Percentiles rank a stretch among this genome's conserved stretches.
These are phyloP conservation scores for Cyberlindnera suaveolens DNA, from an alignment of 805 yeast species.

Conservation along the genomic window DNA sequence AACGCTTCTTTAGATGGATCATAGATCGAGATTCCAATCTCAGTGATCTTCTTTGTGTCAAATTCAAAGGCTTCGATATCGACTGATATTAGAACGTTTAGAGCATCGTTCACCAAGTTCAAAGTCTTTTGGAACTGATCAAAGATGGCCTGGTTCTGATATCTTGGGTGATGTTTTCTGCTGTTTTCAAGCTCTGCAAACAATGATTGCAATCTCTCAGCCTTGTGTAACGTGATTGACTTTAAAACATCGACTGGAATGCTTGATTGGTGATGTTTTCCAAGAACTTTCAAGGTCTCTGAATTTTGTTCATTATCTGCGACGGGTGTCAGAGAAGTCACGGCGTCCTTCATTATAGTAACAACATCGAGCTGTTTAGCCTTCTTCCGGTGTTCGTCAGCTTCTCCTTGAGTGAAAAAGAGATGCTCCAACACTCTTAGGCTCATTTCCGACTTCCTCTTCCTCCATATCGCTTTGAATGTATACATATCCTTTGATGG, in stretches of 20 bases:
- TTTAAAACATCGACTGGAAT: background rate
- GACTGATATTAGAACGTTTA: constrained; percentile 30
- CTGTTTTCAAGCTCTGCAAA: background rate
- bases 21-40: constrained; percentile 50
- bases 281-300: no score
- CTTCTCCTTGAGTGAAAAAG: no score
- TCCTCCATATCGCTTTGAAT: no score
- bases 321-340: no score
- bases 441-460: no score
- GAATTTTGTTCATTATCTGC: no score
- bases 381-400: no score
- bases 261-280: background rate
- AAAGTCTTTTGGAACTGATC: constrained; percentile 5
- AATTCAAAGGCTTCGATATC: constrained; percentile 56
- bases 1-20: constrained; percentile 43
- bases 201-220: background rate
- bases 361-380: no score
- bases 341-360: no score
- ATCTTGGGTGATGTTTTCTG: constrained; percentile 12
- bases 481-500: no score
- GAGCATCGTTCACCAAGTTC: constrained; percentile 6
- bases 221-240: background rate
- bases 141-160: constrained; percentile 5
- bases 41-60: constrained; percentile 39
- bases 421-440: no score